Evolutionary conservation across 441 rosid species (phyloP), one percentile per base, ranked within the genome.

Genomic region (Syzygium syzygioides): DNA sequence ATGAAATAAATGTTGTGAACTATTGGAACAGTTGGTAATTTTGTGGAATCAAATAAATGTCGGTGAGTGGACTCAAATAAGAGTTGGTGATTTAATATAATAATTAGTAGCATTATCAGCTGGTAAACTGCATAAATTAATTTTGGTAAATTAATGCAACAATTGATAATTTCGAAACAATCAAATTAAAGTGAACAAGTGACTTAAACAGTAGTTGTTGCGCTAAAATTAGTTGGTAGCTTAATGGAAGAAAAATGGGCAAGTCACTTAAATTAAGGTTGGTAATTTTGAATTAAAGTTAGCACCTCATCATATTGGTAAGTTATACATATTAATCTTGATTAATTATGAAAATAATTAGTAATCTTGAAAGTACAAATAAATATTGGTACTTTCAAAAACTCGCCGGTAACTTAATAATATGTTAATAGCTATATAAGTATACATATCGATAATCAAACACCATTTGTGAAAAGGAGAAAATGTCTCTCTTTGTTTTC

Each of bases 91-190:
- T 32, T 66, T 32, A 20, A 32, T 18, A 66, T 17, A 9, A 32
- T 30, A 30, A 41, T 1, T 9, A 8, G 9, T 17, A 30, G 23
- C 23, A 66, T 66, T 66, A 66, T 32, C 1, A 66, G 25, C 1
- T 32, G 45, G 0, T 66, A 66, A 30, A 32, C 1, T 32, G 5
- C 13, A 23, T 11, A 32, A 66, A 66, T 8, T 32, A 32, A 66
- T 66, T 45, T 66, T 18, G 45, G 45, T 1, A 66, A 7, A 7
- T 4, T 34, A 32, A 20, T 66, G 1, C 2, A 32, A 68, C 23
- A 68, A 68, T 68, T 3, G 11, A 4, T 9, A 18, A 32, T 68
- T 68, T 0, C 0, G 2, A 32, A 68, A 68, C 45, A 68, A 4
- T 68, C 14, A 1, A 32, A 68, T 68, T 32, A 32, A 32, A 18